Evolutionary conservation across 1,284 basidiomycete species (phyloP), one percentile per base, ranked within the genome.

Genomic region (Irpex sp.): DNA sequence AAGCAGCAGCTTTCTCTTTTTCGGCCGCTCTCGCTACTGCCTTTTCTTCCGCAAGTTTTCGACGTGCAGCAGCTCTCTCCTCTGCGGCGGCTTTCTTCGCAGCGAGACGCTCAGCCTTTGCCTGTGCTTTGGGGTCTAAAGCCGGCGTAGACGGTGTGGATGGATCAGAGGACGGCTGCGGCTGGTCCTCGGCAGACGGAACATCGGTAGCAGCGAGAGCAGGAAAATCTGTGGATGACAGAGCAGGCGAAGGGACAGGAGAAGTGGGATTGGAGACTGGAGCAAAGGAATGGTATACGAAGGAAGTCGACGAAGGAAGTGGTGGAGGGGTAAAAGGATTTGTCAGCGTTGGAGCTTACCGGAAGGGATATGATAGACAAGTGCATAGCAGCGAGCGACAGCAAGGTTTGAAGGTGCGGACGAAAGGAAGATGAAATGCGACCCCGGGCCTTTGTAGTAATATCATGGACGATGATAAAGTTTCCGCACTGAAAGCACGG

Each of bases 401-500:
- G 71, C 62, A 74, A 70, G 73, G 69, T 66, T 65, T 66, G 64
- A 56, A 56, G 38, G 44, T 48, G 60, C 34, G 44, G 60, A 56
- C 54, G 60, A 55, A 61, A 38, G 59, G 52, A 65, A 59, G 58
- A 63, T 63, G 67, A 69, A 64, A 71, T 66, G 69, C 66, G 72
- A 65, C 73, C 11, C 69, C 71, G 71, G 72, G 74, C 77, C 72
- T 70, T 69, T 76, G 70, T 66, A 62, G 67, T 67, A 73, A 68
- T 60, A 72, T 89, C 79, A 89, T 79, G 82, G 82, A 74, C 82
- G 85, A 81, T 85, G 79, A 78, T 84, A 83, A 77, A 83, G 78
- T 83, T 88, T 87, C 86, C 87, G 87, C 86, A 88, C 87, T 90
- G 86, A 86, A 90, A 89, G 88, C 79, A 90, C 85, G 87, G 87